Base-by-base conservation (phyloP, 2,329 filamentous ascomycete species). In the Epichloe festucae region DNA sequence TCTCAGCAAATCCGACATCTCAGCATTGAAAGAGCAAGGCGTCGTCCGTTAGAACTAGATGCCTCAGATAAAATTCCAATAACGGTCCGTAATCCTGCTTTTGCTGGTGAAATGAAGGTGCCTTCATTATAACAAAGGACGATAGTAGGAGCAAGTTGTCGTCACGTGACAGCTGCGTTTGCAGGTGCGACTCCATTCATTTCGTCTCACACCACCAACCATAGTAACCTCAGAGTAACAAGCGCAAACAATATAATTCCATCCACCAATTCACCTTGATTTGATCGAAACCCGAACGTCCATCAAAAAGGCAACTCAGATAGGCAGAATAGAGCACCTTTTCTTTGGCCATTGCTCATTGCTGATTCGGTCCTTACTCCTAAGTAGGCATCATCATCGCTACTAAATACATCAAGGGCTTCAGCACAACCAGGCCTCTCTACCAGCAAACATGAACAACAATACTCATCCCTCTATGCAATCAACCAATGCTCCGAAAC, bases 1-100 rank as follows among this genome's bases (percentile, higher is more conserved):
- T 0, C 71, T 87, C 57, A 73, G 68, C 15, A 68, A 73, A 46
- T 67, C 66, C 0, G 75, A 84, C 48, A 84, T 95, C 51, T 65
- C 73, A 41, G 68, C 66, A 10, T 65, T 95, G 57, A 86, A 76
- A 60, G 69, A 73, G 35, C 76, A 81, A 48, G 88, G 88, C 0
- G 80, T 88, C 2, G 72, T 95, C 12, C 68, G 73, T 46, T 81
- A 71, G 55, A 46, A 17, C 31, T 10, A 21, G n/a, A 40, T 15
- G 2, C 17, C 17, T 36, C 19, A n/a, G 5, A 23, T 19, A 47
- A 38, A 7, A 40, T 15, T 23, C 5, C 23, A 8, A 23, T 34
- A 10, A 7, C 27, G 39, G 27, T 34, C 19, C 14, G 15, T 14
- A 8, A 34, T 19, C 4, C 36, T 7, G 36, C 14, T n/a, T 39